Evolutionary conservation across 805 yeast species (phyloP), one percentile per base, ranked within the genome.

Genomic region (Saccharomycopsis sp.): DNA sequence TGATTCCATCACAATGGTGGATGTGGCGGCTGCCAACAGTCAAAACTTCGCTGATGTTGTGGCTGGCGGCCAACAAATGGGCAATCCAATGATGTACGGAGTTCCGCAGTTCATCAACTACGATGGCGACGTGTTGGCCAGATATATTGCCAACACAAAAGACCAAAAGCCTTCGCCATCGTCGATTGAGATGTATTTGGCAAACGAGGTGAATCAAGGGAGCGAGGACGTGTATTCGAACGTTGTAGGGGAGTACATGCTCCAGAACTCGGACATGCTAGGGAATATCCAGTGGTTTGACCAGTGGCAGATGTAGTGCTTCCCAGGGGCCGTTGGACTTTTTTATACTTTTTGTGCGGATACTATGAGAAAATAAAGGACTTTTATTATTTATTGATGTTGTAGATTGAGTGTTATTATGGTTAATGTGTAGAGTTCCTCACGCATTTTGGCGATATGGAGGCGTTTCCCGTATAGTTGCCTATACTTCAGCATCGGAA

Each of bases 221-320:
- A 16, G 23, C 20, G 23, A 14, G 20, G 23, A 2, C 50, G 37
- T 51, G 14, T 2, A 51, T 12, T 23, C 37, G 53, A 20, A 24
- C 9, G 34, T 23, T n/a, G 34, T 29, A 5, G 53, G 34, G 14
- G 34, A n/a, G 18, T 51, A n/a, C 7, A 51, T 29, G 14, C 12
- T 16, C 14, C 53, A 51, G 34, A 37, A n/a, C 34, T 15, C 47
- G 9, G 54, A 55, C 18, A 60, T 79, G 23, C 65, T 79, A 23
- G 75, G 75, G 1, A 79, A 77, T 58, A 64, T 80, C 57, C 77
- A 73, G 61, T 80, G 85, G 85, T 80, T 80, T 58, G 83, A 80
- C 64, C 80, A 79, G 65, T 78, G 80, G n/a, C n/a, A n/a, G n/a
- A n/a, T n/a, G n/a, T n/a, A n/a, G n/a, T n/a, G n/a, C n/a, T n/a